Conservation (phyloP, 176 grass and related monocot genomes). For the Oryza glaberrima region DNA sequence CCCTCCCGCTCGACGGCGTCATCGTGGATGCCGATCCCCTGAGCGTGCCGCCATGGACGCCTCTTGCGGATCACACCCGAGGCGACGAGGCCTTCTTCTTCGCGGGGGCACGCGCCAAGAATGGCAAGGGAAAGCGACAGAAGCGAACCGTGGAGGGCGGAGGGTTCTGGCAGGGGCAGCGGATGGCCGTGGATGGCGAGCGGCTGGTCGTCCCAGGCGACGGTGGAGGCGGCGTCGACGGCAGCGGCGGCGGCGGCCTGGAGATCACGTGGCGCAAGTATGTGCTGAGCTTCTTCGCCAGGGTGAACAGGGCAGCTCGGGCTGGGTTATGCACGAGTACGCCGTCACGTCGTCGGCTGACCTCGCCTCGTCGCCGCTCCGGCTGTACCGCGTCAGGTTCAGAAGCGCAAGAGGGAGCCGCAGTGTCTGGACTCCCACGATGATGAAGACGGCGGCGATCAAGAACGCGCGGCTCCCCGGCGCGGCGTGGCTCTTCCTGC, state of each 20-base stretch:
- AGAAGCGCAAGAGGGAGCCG: background rate
- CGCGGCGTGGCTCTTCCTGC: background rate
- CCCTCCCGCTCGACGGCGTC: too few species aligned
- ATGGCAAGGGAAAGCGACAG: background rate
- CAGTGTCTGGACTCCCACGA: too few species aligned
- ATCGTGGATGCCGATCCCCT: too few species aligned
- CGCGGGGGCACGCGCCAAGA: background rate
- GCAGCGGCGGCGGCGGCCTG: background rate
- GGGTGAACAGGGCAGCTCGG: too few species aligned
- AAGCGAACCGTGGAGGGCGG: background rate
- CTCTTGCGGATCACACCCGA: background rate
- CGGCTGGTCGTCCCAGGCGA: background rate
- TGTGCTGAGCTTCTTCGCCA: constrained; percentile 7
- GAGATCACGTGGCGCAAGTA: constrained; percentile 24
- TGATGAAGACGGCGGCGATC: too few species aligned
- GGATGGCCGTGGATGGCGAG: background rate
- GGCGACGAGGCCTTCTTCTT: constrained; percentile 35
- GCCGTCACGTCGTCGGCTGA: too few species aligned
- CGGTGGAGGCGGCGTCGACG: too few species aligned
- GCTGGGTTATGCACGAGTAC: too few species aligned
- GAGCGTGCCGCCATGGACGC: too few species aligned
- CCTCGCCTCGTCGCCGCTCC: too few species aligned
- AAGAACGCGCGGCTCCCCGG: too few species aligned
- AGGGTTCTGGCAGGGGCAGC: constrained; percentile 18
- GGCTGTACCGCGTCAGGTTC: too few species aligned